phyloP scores from a whole-genome alignment of 306 rosid genomes.

The Sechiopsis laciniata region DNA sequence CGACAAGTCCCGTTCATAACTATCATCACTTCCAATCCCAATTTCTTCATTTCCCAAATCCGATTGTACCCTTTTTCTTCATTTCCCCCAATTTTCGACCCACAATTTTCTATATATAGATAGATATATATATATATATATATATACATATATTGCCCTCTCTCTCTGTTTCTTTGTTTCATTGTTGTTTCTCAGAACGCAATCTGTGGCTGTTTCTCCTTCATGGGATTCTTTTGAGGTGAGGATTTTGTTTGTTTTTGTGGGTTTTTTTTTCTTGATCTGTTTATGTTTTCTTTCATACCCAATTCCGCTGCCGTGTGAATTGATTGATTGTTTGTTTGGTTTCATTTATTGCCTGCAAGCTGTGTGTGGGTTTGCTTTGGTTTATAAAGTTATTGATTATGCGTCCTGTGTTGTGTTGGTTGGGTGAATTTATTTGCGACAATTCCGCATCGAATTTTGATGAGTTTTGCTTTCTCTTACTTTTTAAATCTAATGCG shows the following conservation, averaged over 20 bases:
- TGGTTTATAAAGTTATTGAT: background rate
- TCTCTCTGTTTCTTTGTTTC: background rate
- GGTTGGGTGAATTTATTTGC: slow-evolving; percentile 8
- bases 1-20: slow-evolving; percentile 18
- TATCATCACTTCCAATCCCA: slow-evolving; percentile 9
- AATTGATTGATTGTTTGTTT: background rate
- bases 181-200: background rate
- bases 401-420: background rate
- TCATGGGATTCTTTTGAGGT: slow-evolving; percentile 19
- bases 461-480: background rate
- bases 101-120: background rate
- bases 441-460: slow-evolving; percentile 2
- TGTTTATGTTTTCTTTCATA: background rate
- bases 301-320: background rate
- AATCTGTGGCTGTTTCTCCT: slow-evolving; percentile 2
- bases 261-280: background rate
- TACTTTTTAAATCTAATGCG: background rate
- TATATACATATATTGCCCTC: background rate
- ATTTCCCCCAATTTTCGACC: background rate
- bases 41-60: slow-evolving; percentile 22
- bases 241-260: background rate
- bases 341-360: slow-evolving; percentile 9
- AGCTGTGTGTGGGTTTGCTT: slow-evolving; percentile 17
- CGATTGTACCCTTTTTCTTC: background rate
- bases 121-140: background rate